A percentile compares a stretch with the other conserved stretches of the same genome.
Conservation (phyloP, 2,329 filamentous ascomycete species). For the Claviceps sp. region DNA sequence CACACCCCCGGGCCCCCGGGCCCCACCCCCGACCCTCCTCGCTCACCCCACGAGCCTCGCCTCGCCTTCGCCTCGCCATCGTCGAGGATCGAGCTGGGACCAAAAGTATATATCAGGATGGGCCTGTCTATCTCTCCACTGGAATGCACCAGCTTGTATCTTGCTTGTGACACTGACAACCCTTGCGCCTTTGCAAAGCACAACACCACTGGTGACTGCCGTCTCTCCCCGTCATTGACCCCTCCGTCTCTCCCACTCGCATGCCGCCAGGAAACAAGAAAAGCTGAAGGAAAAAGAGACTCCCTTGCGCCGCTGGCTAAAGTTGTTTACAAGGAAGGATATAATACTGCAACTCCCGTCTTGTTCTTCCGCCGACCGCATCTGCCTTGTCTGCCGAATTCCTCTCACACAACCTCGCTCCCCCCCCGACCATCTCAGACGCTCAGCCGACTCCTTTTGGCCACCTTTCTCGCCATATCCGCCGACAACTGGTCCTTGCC, state of each 20-base stretch:
- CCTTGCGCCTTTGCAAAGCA: neutral
- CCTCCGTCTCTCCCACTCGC: neutral
- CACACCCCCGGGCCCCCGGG: neutral
- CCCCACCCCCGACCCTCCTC: neutral
- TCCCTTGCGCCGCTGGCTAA: neutral
- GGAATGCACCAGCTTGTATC: neutral
- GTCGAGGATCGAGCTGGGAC: constrained; percentile 1
- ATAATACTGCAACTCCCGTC: neutral
- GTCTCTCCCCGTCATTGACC: neutral
- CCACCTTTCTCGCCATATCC: constrained; percentile 3
- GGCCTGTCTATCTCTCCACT: constrained; percentile 3
- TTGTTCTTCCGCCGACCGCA: neutral
- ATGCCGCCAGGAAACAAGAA: no score
- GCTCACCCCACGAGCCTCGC: neutral
- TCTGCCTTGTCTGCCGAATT: neutral
- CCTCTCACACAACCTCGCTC: neutral
- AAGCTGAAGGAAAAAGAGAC: neutral
- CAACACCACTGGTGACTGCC: neutral
- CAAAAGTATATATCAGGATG: constrained; percentile 5
- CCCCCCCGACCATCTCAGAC: neutral
- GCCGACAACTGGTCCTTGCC: neutral
- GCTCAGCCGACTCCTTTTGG: neutral
- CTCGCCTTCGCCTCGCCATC: neutral
- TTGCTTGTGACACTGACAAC: neutral
- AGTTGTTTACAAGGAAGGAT: neutral